Conservation (phyloP, 352 stramenopile species). For the Globisporangium emineosum region DNA sequence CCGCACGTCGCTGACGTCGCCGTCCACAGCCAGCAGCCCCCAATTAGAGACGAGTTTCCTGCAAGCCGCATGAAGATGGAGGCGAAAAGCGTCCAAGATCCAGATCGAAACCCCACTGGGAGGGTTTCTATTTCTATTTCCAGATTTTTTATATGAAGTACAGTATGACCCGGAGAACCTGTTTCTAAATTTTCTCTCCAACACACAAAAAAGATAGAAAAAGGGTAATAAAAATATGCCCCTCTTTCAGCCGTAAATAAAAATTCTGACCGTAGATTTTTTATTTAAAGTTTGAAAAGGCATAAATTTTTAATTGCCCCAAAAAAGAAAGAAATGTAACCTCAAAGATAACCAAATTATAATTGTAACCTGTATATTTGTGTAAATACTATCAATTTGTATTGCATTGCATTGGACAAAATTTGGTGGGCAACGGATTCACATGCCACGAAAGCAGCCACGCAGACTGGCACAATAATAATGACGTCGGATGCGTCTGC, state of each 20-base stretch:
- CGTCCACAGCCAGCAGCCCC: not conserved
- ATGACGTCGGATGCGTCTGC: not conserved
- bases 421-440: not conserved
- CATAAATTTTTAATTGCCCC: no score
- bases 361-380: not conserved
- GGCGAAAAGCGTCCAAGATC: not conserved
- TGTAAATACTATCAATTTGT: not conserved
- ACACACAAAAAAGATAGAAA: no score
- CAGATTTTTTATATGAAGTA: slow-evolving; percentile 9
- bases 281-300: no score
- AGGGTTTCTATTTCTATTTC: slow-evolving; percentile 12
- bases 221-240: no score
- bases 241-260: no score
- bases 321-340: not conserved
- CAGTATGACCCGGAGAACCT: not conserved
- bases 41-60: slow-evolving; percentile 14
- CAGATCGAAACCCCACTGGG: slow-evolving; percentile 6
- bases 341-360: not conserved
- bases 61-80: slow-evolving; percentile 12
- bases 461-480: not conserved
- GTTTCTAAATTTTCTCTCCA: no score
- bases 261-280: no score
- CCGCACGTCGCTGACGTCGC: slow-evolving; percentile 15
- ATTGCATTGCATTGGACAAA: not conserved
- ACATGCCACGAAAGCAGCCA: not conserved